These are phyloP conservation scores for Gamsiella multidivaricata DNA, from an alignment of 192 early-diverging fungal genomes.

Conservation along the genomic window DNA sequence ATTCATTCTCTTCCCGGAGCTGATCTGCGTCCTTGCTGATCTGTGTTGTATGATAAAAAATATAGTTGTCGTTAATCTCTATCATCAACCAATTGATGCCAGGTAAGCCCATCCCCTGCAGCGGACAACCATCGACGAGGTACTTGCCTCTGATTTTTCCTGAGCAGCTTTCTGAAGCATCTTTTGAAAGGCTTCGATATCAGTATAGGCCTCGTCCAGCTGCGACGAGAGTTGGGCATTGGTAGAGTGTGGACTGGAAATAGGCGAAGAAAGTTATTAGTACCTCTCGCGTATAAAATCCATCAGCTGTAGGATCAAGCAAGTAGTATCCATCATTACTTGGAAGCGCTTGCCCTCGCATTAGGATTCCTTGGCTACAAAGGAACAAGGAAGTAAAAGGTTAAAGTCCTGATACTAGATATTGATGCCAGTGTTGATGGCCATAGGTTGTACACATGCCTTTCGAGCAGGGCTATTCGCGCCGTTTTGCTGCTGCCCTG, in stretches of 20 bases:
- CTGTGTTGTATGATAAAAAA: not conserved
- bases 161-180: constrained; percentile 39
- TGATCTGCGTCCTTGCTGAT: constrained; percentile 24
- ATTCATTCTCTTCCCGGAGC: constrained; percentile 33
- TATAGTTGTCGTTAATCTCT: not conserved
- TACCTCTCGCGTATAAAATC: too few species aligned
- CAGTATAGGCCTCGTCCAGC: constrained; percentile 41
- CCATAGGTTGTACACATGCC: too few species aligned
- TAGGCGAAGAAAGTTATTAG: not conserved
- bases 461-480: constrained; percentile 27
- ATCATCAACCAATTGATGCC: too few species aligned
- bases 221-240: constrained; percentile 46
- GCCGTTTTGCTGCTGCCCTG: constrained; percentile 21
- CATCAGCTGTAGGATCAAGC: too few species aligned
- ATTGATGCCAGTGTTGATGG: not conserved
- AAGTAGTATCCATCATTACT: too few species aligned
- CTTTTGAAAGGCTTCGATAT: constrained; percentile 45
- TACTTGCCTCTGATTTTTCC: constrained; percentile 43
- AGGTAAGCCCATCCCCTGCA: too few species aligned
- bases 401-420: not conserved
- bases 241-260: constrained; percentile 34
- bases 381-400: not conserved
- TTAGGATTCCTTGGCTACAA: constrained; percentile 37
- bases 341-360: not conserved
- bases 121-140: too few species aligned